Conservation (phyloP, 2,329 filamentous ascomycete genomes). For the Stagonosporopsis vannaccii region DNA sequence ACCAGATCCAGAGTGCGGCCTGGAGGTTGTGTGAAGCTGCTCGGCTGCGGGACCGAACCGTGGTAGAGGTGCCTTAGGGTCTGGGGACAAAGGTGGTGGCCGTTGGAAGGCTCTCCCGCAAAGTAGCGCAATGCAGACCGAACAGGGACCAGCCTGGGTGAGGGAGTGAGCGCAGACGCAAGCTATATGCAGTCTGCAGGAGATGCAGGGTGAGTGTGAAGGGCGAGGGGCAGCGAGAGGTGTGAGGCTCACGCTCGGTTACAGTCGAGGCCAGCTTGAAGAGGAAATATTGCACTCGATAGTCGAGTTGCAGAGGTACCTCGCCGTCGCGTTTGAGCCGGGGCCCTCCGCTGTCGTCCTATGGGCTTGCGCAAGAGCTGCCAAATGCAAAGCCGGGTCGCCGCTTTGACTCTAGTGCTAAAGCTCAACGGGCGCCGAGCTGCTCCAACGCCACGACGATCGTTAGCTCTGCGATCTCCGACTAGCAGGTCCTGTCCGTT, state of each 20-base stretch:
- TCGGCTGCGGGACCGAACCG: slow-evolving; percentile 27
- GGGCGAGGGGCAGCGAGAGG: slow-evolving; percentile 17
- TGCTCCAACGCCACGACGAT: slow-evolving; percentile 36
- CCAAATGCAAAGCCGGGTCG: slow-evolving; percentile 27
- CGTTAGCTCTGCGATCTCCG: slow-evolving; percentile 33
- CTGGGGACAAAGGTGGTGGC: slow-evolving; percentile 24
- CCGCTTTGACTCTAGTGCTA: slow-evolving; percentile 32
- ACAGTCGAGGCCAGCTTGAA: slow-evolving; percentile 21
- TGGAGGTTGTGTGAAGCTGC: slow-evolving; percentile 15
- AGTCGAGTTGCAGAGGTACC: slow-evolving; percentile 27
- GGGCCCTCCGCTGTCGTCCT: slow-evolving; percentile 40
- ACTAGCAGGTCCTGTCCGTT: slow-evolving; percentile 33
- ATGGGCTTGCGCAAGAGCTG: slow-evolving; percentile 30
- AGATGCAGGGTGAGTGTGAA: slow-evolving; percentile 21
- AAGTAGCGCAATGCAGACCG: slow-evolving; percentile 23
- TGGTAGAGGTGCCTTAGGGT: slow-evolving; percentile 22
- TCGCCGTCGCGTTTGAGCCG: slow-evolving; percentile 23
- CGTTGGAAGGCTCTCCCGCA: slow-evolving; percentile 21
- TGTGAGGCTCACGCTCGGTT: slow-evolving; percentile 21
- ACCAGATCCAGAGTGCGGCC: neutral
- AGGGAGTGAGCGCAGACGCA: slow-evolving; percentile 13
- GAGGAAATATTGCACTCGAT: slow-evolving; percentile 24
- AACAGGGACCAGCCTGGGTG: slow-evolving; percentile 19
- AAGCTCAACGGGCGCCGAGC: slow-evolving; percentile 41
- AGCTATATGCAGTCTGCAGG: slow-evolving; percentile 15